Evolutionary conservation across 441 rosid genomes (phyloP).

Genomic region (Adansonia grandidieri): DNA sequence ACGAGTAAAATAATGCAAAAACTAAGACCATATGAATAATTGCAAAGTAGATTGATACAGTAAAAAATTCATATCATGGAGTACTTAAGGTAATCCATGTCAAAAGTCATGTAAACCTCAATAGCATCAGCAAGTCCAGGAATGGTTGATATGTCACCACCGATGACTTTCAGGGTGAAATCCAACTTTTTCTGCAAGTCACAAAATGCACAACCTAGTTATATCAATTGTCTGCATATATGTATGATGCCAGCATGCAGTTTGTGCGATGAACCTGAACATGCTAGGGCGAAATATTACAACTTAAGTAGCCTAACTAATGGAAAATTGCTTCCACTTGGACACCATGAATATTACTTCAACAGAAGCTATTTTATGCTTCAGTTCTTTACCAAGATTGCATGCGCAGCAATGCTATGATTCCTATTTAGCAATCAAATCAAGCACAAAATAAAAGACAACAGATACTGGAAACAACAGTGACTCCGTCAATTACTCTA

Average conservation of each 20-base stretch:
- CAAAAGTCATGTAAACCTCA: constrained; percentile 57
- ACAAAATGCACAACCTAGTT: constrained; percentile 29
- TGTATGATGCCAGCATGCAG: neutral
- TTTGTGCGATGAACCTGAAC: neutral
- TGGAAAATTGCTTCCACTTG: neutral
- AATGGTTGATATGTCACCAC: constrained; percentile 85
- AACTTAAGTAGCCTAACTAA: neutral
- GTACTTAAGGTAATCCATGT: neutral
- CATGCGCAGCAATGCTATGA: neutral
- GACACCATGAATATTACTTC: neutral
- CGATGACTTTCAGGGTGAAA: constrained; percentile 82
- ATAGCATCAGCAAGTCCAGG: constrained; percentile 91
- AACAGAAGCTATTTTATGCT: neutral
- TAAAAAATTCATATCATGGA: neutral
- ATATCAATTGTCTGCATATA: neutral
- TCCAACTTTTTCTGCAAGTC: constrained; percentile 81
- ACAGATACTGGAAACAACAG: neutral
- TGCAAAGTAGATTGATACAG: neutral
- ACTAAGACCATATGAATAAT: neutral
- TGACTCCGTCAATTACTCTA: neutral
- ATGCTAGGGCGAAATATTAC: constrained; percentile 7
- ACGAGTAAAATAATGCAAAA: neutral
- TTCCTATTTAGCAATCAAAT: neutral
- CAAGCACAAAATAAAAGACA: neutral
- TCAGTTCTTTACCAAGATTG: neutral